Evolutionary conservation across 73 alveolate genomes (phyloP).

Genomic region (Symbiodinium pilosum): DNA sequence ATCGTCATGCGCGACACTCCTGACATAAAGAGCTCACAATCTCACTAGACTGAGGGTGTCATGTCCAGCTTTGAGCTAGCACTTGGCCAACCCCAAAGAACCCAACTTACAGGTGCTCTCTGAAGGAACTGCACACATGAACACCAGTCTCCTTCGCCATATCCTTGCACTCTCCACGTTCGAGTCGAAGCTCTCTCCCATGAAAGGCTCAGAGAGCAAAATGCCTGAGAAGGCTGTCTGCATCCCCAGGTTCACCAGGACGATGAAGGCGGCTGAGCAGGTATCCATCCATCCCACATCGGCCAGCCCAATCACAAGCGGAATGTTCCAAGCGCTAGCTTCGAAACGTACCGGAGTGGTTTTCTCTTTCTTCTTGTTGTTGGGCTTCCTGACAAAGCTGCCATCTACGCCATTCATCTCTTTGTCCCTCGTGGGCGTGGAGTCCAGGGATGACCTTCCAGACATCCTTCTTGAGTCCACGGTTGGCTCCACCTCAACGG

Average conservation of each 20-base stretch:
- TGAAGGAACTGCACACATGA: too few species aligned
- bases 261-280: neutral
- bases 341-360: neutral
- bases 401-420: too few species aligned
- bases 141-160: neutral
- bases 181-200: neutral
- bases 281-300: neutral
- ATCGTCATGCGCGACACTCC: too few species aligned
- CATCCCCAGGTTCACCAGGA: neutral
- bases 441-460: too few species aligned
- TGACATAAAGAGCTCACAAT: too few species aligned
- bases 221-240: neutral
- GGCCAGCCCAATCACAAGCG: conserved; percentile 1
- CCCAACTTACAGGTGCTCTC: too few species aligned
- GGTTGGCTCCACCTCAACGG: neutral
- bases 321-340: neutral
- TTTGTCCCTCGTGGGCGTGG: too few species aligned
- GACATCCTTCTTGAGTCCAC: neutral
- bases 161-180: neutral
- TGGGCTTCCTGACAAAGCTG: neutral
- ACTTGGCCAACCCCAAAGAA: too few species aligned
- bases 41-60: too few species aligned
- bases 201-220: neutral
- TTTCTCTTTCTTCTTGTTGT: neutral
- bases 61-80: too few species aligned